Base-by-base conservation (phyloP, 306 rosid genomes). In the Inga laurina region DNA sequence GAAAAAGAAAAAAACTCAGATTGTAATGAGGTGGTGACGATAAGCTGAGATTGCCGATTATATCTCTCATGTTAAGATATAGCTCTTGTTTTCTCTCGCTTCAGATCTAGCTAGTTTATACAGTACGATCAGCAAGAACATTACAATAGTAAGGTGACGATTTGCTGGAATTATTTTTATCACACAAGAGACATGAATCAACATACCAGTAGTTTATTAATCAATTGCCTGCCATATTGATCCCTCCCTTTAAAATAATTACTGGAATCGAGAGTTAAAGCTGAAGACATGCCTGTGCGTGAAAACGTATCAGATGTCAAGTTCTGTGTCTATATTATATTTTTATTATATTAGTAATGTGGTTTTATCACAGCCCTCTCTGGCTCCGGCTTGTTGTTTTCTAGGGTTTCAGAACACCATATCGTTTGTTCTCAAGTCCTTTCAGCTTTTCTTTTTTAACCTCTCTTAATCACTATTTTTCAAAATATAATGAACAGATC, bases 271-370 rank as follows among this genome's bases (percentile, higher is more conserved):
- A 18, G 19, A 7, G 7, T 6, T 65, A 32, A 15, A 32, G 44
- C n/a, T 32, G 71, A 65, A 15, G 34, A 32, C 75, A 84, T 76
- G 74, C 72, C 81, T 51, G 75, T 73, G 52, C n/a, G 46, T 88
- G 70, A 51, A 74, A 75, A 70, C 85, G 79, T 65, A 88, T 80
- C 82, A 75, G 71, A 83, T 49, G 76, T 88, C 83, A 82, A 87
- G 72, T 79, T 79, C 82, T 81, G 37, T 83, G 80, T 78, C 8
- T 18, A n/a, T 83, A 82, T 73, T 83, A 82, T 72, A 49, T 30
- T 56, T 35, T 39, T 37, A 19, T 3, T 1, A 19, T 19, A 56
- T 3, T 3, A 4, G 2, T 57, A n/a, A 41, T 37, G 7, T 70
- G 49, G 16, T 41, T 21, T 39, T 57, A 30, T 77, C 72, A 73